These are phyloP conservation scores for Dillenia suffruticosa DNA, from an alignment of 164 flowering plant species.

Conservation along the genomic window DNA sequence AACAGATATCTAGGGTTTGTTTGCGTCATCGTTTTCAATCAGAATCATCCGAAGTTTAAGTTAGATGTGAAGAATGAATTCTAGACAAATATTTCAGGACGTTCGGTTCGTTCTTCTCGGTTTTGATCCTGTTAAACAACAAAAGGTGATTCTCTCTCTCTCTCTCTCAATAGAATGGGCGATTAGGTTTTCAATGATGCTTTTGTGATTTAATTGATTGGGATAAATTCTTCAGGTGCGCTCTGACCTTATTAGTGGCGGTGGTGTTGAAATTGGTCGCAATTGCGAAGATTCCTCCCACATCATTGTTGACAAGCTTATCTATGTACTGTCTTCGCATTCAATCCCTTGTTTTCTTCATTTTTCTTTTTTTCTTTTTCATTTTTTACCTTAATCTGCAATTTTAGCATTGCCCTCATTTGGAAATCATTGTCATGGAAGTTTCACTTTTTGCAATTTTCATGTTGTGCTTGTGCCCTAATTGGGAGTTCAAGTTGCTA, in stretches of 20 bases:
- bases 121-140: constrained; percentile 37
- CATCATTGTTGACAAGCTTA: constrained; percentile 67
- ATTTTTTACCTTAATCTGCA: background rate
- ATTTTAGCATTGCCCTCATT: background rate
- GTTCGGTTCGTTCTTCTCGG: constrained; percentile 65
- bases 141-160: constrained; percentile 18
- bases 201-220: background rate
- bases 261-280: constrained; percentile 58
- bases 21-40: too few relatives aligned
- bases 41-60: too few relatives aligned
- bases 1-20: too few relatives aligned
- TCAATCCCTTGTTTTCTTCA: background rate
- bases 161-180: background rate
- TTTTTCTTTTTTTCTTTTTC: background rate
- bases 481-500: too few relatives aligned
- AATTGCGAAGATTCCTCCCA: constrained; percentile 64
- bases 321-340: constrained; percentile 41
- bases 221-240: constrained; percentile 32
- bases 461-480: background rate
- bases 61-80: too few relatives aligned
- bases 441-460: background rate
- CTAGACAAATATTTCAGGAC: constrained; percentile 30
- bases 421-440: background rate
- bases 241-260: constrained; percentile 56
- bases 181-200: background rate